phyloP scores from a whole-genome alignment of 108 stramenopile genomes.

The Fistulifera pelliculosa region DNA sequence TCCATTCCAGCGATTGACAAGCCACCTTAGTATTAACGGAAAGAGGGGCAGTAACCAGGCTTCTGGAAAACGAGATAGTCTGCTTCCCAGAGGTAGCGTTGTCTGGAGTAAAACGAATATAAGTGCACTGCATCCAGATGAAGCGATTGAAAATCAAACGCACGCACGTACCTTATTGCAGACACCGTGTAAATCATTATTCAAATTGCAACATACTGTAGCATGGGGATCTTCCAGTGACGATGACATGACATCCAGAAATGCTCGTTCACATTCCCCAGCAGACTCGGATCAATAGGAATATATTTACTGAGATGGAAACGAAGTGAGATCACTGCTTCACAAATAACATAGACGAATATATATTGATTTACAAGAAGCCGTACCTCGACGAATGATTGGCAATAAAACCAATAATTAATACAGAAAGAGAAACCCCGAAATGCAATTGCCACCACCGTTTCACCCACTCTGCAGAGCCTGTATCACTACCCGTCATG shows the following conservation, averaged over 20 bases:
- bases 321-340: background rate
- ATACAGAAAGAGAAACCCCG: background rate
- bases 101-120: background rate
- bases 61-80: slow-evolving; percentile 55
- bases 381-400: background rate
- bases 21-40: slow-evolving; percentile 44
- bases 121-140: too few relatives aligned
- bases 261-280: slow-evolving; percentile 41
- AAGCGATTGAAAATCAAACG: slow-evolving; percentile 1
- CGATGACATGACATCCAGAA: slow-evolving; percentile 52
- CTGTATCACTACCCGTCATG: too few relatives aligned
- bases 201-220: slow-evolving; percentile 40
- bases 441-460: too few relatives aligned
- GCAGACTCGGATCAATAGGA: slow-evolving; percentile 28
- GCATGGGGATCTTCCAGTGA: slow-evolving; percentile 35
- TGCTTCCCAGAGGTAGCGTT: slow-evolving; percentile 36
- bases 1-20: slow-evolving; percentile 5
- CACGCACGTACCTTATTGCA: too few relatives aligned
- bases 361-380: too few relatives aligned
- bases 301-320: slow-evolving; percentile 44
- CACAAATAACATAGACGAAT: too few relatives aligned
- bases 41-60: slow-evolving; percentile 74
- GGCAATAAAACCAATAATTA: background rate
- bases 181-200: background rate
- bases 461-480: too few relatives aligned